Base-by-base conservation (phyloP, 345 rosid species). In the Lenwebbia sp. region DNA sequence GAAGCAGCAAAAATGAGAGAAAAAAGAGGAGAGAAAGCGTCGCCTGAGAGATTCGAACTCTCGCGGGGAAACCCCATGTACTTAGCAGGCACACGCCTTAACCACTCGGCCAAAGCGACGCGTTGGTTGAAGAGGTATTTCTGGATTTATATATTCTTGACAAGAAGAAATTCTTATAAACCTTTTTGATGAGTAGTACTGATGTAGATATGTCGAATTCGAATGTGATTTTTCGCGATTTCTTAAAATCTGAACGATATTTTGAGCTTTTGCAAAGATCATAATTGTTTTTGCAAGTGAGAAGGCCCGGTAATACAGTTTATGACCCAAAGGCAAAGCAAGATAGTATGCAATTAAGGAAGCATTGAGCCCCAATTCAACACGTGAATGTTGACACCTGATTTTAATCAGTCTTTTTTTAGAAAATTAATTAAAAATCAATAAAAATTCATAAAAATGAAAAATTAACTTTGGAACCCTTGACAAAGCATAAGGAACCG, bases 11-110 rank as follows among this genome's bases (percentile, higher is more conserved):
- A 56, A 56, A 62, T 0, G 11, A 2, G 41, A 40, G 41, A 40
- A 40, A 44, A 11, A 13, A 51, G 14, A 60, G 4, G 19, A n/a
- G n/a, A n/a, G n/a, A n/a, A n/a, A n/a, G 0, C 94, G 93, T 90
- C 94, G 93, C 95, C 97, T 92, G 92, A 92, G 92, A 92, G 93
- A 92, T 93, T 93, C 93, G 93, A 93, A 92, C 92, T 93, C 92
- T 90, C 95, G 94, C 94, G 92, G 94, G 92, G 94, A 92, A 90
- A 91, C 95, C 96, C 97, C 94, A 92, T 93, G 93, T 92, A 92
- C 91, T 94, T 93, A 94, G 95, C 95, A 93, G 95, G 94, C 97
- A 95, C 95, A 93, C 95, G 94, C 95, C 96, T 94, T 95, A 94
- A 95, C 98, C 95, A 94, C 95, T 95, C 94, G 93, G 96, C 96